phyloP scores from a whole-genome alignment of 2,329 filamentous ascomycete species.

The Diaporthe vaccinii region DNA sequence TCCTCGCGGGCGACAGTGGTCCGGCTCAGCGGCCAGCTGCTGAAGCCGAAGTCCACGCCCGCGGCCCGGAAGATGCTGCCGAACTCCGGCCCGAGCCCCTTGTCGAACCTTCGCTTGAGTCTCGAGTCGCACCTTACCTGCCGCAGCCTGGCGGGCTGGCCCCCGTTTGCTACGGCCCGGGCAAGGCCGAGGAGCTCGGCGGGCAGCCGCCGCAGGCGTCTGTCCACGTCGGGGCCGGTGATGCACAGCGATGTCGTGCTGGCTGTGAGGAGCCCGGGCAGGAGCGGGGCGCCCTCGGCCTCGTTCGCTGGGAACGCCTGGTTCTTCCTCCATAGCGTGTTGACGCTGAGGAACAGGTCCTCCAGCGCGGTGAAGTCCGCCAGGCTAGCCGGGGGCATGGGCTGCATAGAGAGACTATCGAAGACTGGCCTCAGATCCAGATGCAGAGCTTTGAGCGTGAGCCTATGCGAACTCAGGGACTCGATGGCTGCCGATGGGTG shows the following conservation, averaged over 20 bases:
- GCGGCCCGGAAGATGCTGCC: background rate
- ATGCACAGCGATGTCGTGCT: background rate
- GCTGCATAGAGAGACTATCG: background rate
- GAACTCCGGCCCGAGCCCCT: background rate
- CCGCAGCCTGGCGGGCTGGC: background rate
- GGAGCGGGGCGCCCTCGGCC: no score
- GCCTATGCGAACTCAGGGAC: background rate
- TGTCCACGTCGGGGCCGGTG: background rate
- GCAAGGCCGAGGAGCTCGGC: background rate
- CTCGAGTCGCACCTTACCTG: slow-evolving; percentile 1
- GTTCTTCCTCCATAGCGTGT: background rate
- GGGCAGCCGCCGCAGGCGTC: background rate
- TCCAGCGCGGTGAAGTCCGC: background rate
- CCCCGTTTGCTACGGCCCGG: background rate
- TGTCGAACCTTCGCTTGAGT: background rate
- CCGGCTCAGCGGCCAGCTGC: slow-evolving; percentile 2
- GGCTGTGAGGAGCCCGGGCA: background rate
- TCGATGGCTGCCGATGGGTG: background rate
- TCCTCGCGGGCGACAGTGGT: background rate
- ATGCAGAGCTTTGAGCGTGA: background rate
- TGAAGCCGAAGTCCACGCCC: background rate
- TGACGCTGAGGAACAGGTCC: background rate
- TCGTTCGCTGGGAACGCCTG: no score
- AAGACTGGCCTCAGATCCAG: background rate
- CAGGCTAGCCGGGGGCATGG: background rate